Percentiles rank a stretch among this genome's conserved stretches.
Conservation (phyloP, 257 asterid species). For the Datura wrightii region DNA sequence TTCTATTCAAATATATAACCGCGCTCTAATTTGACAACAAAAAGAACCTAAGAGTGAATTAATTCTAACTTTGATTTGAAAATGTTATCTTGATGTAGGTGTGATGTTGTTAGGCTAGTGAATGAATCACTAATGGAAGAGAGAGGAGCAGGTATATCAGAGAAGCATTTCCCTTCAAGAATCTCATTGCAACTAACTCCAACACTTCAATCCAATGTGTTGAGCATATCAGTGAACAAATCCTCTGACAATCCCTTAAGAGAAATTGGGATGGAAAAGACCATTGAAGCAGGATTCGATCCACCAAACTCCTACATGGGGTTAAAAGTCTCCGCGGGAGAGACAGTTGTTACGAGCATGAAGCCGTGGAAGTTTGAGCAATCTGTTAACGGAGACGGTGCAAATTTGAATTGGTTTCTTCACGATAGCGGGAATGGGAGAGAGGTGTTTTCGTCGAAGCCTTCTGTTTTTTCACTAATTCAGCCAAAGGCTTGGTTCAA, state of each 20-base stretch:
- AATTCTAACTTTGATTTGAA: background rate
- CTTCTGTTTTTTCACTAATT: conserved; percentile 67
- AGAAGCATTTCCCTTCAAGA: conserved; percentile 77
- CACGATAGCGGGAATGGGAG: conserved; percentile 76
- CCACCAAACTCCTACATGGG: conserved; percentile 62
- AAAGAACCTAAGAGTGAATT: no score
- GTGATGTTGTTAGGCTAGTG: conserved; percentile 67
- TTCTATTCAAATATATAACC: background rate
- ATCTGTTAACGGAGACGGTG: conserved; percentile 65
- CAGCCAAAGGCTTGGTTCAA: conserved; percentile 85
- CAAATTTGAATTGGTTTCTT: conserved; percentile 71
- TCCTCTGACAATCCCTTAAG: conserved; percentile 69
- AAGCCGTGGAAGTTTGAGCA: conserved; percentile 94
- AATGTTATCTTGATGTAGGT: conserved; percentile 47
- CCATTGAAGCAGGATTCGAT: conserved; percentile 68
- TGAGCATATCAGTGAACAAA: conserved; percentile 72
- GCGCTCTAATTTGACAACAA: background rate
- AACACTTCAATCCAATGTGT: conserved; percentile 53
- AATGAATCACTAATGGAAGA: conserved; percentile 58
- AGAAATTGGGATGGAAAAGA: conserved; percentile 65
- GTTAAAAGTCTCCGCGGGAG: conserved; percentile 65
- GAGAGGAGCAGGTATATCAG: conserved; percentile 56
- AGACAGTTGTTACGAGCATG: conserved; percentile 58
- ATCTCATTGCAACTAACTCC: conserved; percentile 74
- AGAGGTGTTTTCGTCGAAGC: conserved; percentile 83